Evolutionary conservation across 2,329 filamentous ascomycete species (phyloP).

Genomic region (Penicillium sp.): DNA sequence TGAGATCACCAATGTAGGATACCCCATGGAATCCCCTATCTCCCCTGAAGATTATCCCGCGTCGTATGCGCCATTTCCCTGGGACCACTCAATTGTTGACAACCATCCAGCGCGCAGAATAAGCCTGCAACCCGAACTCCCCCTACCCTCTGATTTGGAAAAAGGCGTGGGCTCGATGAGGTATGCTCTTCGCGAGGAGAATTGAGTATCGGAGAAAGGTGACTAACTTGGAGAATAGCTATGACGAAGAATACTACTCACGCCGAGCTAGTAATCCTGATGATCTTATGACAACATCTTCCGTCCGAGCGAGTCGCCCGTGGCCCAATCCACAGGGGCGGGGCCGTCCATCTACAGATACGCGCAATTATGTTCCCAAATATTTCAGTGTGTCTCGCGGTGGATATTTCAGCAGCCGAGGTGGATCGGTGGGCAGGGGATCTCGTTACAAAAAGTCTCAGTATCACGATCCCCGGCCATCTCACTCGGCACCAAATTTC

Average conservation of each 20-base stretch:
- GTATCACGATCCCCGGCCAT: constrained; percentile 74
- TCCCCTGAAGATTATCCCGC: constrained; percentile 52
- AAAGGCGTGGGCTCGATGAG: constrained; percentile 21
- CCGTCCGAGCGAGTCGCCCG: neutral
- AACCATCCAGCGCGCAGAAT: constrained; percentile 53
- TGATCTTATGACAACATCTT: neutral
- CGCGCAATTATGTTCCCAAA: constrained; percentile 41
- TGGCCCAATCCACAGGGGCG: constrained; percentile 4
- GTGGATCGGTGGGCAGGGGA: constrained; percentile 38
- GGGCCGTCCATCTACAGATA: constrained; percentile 8
- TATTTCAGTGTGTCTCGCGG: constrained; percentile 52
- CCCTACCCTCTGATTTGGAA: constrained; percentile 3
- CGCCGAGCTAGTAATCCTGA: neutral
- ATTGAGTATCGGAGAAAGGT: neutral
- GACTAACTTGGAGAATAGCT: constrained; percentile 6
- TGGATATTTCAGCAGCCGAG: constrained; percentile 54
- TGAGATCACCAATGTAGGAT: constrained; percentile 42
- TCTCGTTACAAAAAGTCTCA: constrained; percentile 56
- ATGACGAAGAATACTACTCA: neutral
- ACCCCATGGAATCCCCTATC: constrained; percentile 37
- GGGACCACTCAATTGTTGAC: constrained; percentile 56
- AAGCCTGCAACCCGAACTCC: constrained; percentile 25
- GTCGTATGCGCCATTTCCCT: constrained; percentile 52
- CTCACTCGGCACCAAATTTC: constrained; percentile 73
- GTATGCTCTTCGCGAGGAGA: constrained; percentile 4